Percentiles rank a stretch among this genome's conserved stretches.
phyloP scores from a whole-genome alignment of 179 eudicot genomes.

The Gypsophila paniculata region DNA sequence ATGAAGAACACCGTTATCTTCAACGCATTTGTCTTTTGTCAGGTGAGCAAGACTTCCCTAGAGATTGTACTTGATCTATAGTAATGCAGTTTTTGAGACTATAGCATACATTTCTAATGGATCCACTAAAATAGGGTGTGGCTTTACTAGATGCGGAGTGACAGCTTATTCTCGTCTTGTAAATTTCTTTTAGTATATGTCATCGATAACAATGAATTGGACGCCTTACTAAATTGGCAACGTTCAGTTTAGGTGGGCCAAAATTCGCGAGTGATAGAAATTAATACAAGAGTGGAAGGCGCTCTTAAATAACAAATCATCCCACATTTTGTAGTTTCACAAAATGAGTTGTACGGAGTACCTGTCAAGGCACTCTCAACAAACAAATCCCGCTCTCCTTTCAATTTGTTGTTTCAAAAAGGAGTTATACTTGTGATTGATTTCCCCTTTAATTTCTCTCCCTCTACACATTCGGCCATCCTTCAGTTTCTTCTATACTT shows the following conservation, averaged over 20 bases:
- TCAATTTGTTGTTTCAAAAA: too few species aligned
- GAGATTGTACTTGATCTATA: neutral
- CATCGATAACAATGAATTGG: neutral
- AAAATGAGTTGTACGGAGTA: neutral
- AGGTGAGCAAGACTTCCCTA: slow-evolving; percentile 39
- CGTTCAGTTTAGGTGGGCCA: neutral
- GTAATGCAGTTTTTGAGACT: neutral
- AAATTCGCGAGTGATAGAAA: neutral
- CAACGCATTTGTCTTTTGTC: slow-evolving; percentile 87
- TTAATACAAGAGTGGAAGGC: neutral
- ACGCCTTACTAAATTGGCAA: neutral
- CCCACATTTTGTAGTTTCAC: too few species aligned
- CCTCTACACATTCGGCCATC: too few species aligned
- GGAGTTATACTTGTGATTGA: too few species aligned
- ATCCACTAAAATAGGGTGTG: neutral
- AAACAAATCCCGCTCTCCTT: too few species aligned
- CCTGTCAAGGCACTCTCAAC: too few species aligned
- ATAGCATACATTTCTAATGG: neutral
- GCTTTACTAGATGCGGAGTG: neutral
- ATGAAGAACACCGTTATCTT: slow-evolving; percentile 83
- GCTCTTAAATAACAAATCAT: too few species aligned
- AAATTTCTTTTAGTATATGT: neutral
- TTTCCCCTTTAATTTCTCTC: too few species aligned
- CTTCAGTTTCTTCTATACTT: too few species aligned
- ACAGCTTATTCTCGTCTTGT: neutral